A percentile compares a stretch with the other conserved stretches of the same genome.
phyloP scores from a whole-genome alignment of 2,329 filamentous ascomycete genomes.

The Hypoxylon rubiginosum region DNA sequence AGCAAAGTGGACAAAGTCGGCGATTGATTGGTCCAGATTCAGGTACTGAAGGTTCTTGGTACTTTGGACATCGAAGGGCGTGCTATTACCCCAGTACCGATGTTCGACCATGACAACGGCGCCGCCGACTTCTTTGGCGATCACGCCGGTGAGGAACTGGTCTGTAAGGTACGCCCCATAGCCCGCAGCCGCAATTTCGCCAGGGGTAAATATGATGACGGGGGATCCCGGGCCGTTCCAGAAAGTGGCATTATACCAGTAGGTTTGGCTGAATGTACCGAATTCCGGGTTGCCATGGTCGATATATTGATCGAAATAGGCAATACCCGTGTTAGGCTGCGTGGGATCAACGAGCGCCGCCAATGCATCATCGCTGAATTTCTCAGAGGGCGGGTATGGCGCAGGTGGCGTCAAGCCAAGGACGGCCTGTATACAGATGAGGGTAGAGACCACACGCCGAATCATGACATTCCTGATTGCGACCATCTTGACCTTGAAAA shows the following conservation, averaged over 20 bases:
- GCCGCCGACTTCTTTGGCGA: slow-evolving; percentile 65
- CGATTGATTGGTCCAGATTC: slow-evolving; percentile 66
- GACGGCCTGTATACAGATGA: slow-evolving; percentile 29
- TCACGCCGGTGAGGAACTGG: slow-evolving; percentile 61
- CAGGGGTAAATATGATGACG: slow-evolving; percentile 65
- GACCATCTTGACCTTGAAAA: slow-evolving; percentile 1
- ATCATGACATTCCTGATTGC: slow-evolving; percentile 34
- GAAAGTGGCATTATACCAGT: slow-evolving; percentile 61
- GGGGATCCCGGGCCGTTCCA: slow-evolving; percentile 69
- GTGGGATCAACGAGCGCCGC: slow-evolving; percentile 36
- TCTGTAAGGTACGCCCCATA: slow-evolving; percentile 67
- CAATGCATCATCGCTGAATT: slow-evolving; percentile 29
- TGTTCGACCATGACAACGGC: slow-evolving; percentile 70
- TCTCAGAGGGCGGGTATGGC: slow-evolving; percentile 34
- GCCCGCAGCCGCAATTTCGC: slow-evolving; percentile 61
- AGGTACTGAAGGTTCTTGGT: slow-evolving; percentile 67
- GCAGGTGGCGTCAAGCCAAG: slow-evolving; percentile 37
- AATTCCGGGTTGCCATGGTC: slow-evolving; percentile 69
- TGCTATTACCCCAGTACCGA: slow-evolving; percentile 70
- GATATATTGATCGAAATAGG: slow-evolving; percentile 66
- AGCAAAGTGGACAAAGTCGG: slow-evolving; percentile 68
- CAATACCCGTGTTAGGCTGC: slow-evolving; percentile 32
- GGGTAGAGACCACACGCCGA: slow-evolving; percentile 17
- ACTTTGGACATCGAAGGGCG: slow-evolving; percentile 64
- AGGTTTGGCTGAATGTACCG: slow-evolving; percentile 68